Conservation (phyloP, 805 yeast genomes). For the Candida wancherniae region DNA sequence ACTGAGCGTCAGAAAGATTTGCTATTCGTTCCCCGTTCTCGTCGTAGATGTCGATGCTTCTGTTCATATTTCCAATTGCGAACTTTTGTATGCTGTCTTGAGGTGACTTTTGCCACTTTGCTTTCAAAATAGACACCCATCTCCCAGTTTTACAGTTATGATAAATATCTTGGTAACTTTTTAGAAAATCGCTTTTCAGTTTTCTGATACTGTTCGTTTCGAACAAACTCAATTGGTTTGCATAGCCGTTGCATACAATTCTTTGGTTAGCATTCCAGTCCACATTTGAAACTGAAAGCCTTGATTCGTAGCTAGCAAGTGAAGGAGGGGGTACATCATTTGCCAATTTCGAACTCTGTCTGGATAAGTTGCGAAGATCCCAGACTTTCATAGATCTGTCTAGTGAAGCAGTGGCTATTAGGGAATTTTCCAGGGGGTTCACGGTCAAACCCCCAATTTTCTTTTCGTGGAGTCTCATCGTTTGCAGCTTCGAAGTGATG, state of each 20-base stretch:
- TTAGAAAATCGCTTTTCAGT: neutral
- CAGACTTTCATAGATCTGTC: constrained; percentile 82
- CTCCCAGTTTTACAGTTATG: constrained; percentile 97
- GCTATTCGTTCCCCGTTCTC: constrained; percentile 75
- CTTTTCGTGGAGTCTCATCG: constrained; percentile 75
- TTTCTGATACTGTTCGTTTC: too few species aligned
- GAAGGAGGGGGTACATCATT: constrained; percentile 20
- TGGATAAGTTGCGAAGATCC: constrained; percentile 65
- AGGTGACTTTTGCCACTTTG: constrained; percentile 79
- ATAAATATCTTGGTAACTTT: constrained; percentile 33
- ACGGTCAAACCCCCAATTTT: constrained; percentile 87
- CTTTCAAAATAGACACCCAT: constrained; percentile 90
- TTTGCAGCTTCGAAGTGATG: too few species aligned
- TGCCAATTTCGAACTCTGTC: constrained; percentile 8
- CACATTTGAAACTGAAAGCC: constrained; percentile 78
- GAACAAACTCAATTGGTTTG: constrained; percentile 12
- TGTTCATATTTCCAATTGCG: constrained; percentile 89
- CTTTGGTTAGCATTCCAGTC: constrained; percentile 71
- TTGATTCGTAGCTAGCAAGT: constrained; percentile 57
- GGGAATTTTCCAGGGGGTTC: constrained; percentile 61
- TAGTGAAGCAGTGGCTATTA: constrained; percentile 82
- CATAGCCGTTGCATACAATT: constrained; percentile 91
- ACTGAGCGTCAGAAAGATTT: constrained; percentile 52
- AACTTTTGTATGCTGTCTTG: constrained; percentile 72
- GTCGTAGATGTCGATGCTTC: constrained; percentile 77